Evolutionary conservation across 805 yeast genomes (phyloP).

Genomic region (Candida ortonii): DNA sequence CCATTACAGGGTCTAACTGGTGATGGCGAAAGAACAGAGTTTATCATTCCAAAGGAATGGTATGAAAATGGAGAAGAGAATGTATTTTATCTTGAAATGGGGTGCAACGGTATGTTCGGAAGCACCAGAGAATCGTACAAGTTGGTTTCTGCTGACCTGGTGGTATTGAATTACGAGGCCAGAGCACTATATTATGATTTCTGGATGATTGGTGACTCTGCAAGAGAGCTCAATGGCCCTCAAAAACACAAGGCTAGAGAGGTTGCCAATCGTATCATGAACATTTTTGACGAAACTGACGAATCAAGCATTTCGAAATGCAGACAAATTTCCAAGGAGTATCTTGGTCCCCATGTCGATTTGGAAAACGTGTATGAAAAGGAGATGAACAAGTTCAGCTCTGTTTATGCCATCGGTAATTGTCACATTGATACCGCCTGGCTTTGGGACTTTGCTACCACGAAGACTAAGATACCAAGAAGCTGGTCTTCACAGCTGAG

Average conservation of each 20-base stretch:
- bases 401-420: slow-evolving; percentile 85
- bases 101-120: slow-evolving; percentile 91
- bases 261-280: slow-evolving; percentile 79
- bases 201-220: slow-evolving; percentile 87
- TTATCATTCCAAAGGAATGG: slow-evolving; percentile 59
- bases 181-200: slow-evolving; percentile 75
- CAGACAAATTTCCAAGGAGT: slow-evolving; percentile 60
- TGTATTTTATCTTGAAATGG: slow-evolving; percentile 77
- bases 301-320: slow-evolving; percentile 56
- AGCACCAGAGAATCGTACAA: slow-evolving; percentile 63
- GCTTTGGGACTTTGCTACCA: slow-evolving; percentile 99
- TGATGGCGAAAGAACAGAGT: slow-evolving; percentile 77
- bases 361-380: slow-evolving; percentile 58
- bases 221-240: slow-evolving; percentile 81
- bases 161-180: slow-evolving; percentile 78
- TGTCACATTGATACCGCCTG: slow-evolving; percentile 98
- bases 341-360: slow-evolving; percentile 65
- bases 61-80: slow-evolving; percentile 47
- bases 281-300: slow-evolving; percentile 73
- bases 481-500: slow-evolving; percentile 94
- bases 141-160: slow-evolving; percentile 68
- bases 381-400: slow-evolving; percentile 37
- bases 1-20: slow-evolving; percentile 86
- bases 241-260: slow-evolving; percentile 82
- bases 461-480: slow-evolving; percentile 86